phyloP scores from a whole-genome alignment of 2,329 filamentous ascomycete species.

The Phyllosticta ampelicida region DNA sequence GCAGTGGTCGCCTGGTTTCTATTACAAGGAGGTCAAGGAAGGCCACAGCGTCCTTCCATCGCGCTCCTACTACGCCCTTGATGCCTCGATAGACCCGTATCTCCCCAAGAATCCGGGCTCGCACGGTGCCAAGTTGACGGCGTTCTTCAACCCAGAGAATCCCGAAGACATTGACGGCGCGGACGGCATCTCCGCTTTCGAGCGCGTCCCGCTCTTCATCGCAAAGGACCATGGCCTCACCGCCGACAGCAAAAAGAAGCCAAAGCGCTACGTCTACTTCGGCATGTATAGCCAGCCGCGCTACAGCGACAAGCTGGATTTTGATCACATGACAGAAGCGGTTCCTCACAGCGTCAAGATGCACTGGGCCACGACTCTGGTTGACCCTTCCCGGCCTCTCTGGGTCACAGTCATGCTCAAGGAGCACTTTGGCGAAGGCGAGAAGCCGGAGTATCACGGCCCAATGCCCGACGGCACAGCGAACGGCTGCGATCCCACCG shows the following conservation, averaged over 20 bases:
- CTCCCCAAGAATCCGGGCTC: slow-evolving; percentile 29
- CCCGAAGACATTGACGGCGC: slow-evolving; percentile 19
- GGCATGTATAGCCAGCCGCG: slow-evolving; percentile 37
- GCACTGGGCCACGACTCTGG: slow-evolving; percentile 31
- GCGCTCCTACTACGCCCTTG: slow-evolving; percentile 33
- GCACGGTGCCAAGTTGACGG: slow-evolving; percentile 37
- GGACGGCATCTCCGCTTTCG: slow-evolving; percentile 19
- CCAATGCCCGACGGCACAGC: slow-evolving; percentile 17
- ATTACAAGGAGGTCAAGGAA: slow-evolving; percentile 20
- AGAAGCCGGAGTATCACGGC: slow-evolving; percentile 31
- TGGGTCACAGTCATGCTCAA: slow-evolving; percentile 35
- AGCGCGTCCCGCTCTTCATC: slow-evolving; percentile 34
- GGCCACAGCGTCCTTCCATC: slow-evolving; percentile 20
- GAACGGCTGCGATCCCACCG: slow-evolving; percentile 13
- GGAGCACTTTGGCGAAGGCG: slow-evolving; percentile 28
- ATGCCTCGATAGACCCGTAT: slow-evolving; percentile 30
- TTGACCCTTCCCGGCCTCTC: slow-evolving; percentile 22
- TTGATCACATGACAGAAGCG: slow-evolving; percentile 28
- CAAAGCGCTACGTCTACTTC: slow-evolving; percentile 30
- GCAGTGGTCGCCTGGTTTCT: slow-evolving; percentile 32
- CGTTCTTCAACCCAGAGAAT: slow-evolving; percentile 32
- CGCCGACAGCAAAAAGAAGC: neutral
- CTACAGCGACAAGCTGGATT: slow-evolving; percentile 34
- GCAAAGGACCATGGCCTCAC: slow-evolving; percentile 1
- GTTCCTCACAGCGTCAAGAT: slow-evolving; percentile 29